phyloP scores from a whole-genome alignment of 2,329 filamentous ascomycete species.

The Metarhizium anisopliae region DNA sequence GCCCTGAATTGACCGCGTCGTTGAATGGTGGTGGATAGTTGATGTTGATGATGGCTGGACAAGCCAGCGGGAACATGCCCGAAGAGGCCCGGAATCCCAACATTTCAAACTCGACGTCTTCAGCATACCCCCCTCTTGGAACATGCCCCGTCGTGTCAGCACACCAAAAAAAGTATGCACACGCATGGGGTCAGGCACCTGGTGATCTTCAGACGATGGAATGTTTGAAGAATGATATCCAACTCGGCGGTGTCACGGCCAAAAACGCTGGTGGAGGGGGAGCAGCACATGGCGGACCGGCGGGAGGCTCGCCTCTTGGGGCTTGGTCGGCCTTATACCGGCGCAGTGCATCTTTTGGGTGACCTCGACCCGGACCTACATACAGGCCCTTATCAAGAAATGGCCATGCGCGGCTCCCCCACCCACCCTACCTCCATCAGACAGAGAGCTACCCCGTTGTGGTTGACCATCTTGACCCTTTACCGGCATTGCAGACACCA shows the following conservation, averaged over 20 bases:
- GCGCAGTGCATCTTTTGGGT: background rate
- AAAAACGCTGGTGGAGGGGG: background rate
- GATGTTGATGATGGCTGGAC: background rate
- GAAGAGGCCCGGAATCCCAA: background rate
- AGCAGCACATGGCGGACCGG: background rate
- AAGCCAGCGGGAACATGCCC: background rate
- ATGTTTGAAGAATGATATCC: background rate
- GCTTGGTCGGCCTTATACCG: conserved; percentile 5
- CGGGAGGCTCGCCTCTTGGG: background rate
- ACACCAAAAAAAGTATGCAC: background rate
- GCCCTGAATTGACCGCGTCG: background rate
- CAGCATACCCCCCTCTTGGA: background rate
- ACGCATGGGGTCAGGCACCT: background rate
- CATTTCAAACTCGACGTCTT: background rate
- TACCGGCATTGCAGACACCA: background rate
- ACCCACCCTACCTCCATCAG: background rate
- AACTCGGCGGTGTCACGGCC: conserved; percentile 1
- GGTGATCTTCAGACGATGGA: background rate
- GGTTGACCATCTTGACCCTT: too few species aligned
- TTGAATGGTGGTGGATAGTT: background rate
- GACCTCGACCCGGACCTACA: background rate
- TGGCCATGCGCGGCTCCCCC: conserved; percentile 1
- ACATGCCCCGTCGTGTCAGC: background rate
- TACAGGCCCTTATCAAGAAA: background rate
- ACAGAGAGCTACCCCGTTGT: background rate